Evolutionary conservation across 768 basidiomycete species (phyloP).

Genomic region (Serendipita vermifera): DNA sequence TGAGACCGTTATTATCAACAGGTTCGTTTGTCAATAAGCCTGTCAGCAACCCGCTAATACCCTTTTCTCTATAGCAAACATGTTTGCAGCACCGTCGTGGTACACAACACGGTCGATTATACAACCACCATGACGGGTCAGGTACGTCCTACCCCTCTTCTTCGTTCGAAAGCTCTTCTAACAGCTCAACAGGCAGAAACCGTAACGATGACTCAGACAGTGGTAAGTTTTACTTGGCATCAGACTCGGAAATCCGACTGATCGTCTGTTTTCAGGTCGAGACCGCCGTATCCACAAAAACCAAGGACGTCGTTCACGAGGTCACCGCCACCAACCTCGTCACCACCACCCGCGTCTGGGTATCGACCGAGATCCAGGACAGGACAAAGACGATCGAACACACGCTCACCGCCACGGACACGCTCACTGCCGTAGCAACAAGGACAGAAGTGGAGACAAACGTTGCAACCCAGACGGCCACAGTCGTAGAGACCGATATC

Average conservation of each 20-base stretch:
- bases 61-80: constrained; percentile 11
- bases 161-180: neutral
- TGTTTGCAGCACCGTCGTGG: constrained; percentile 14
- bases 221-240: constrained; percentile 7
- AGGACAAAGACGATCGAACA: constrained; percentile 41
- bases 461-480: constrained; percentile 41
- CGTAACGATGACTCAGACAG: constrained; percentile 18
- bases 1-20: constrained; percentile 47
- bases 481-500: neutral
- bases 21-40: constrained; percentile 14
- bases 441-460: constrained; percentile 43
- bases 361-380: constrained; percentile 53
- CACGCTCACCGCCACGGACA: constrained; percentile 52
- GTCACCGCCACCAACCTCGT: constrained; percentile 24
- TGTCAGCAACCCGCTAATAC: constrained; percentile 12
- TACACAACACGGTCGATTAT: constrained; percentile 13
- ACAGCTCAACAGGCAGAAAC: constrained; percentile 9
- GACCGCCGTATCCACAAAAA: constrained; percentile 33
- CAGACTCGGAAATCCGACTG: neutral
- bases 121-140: constrained; percentile 9
- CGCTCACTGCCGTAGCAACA: constrained; percentile 38
- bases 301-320: constrained; percentile 9
- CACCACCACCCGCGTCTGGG: constrained; percentile 53
- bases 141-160: neutral
- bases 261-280: too few relatives aligned